phyloP scores from a whole-genome alignment of 2,329 filamentous ascomycete species.

The Pseudogymnoascus sp. region DNA sequence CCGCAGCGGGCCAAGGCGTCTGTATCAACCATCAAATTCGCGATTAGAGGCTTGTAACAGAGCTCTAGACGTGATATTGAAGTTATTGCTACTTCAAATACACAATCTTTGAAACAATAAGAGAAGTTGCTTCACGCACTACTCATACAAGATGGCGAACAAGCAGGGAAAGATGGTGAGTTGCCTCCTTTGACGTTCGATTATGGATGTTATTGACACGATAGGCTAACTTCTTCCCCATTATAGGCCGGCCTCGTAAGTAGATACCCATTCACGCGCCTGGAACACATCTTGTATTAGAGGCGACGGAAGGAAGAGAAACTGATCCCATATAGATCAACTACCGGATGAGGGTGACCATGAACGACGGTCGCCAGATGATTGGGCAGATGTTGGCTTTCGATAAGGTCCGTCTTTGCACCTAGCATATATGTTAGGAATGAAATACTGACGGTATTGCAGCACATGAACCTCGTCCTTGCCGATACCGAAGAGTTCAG shows the following conservation, averaged over 20 bases:
- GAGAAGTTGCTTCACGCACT: conserved; percentile 32
- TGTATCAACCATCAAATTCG: conserved; percentile 9
- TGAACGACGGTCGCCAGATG: conserved; percentile 93
- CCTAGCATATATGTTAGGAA: not conserved
- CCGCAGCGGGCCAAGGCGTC: conserved; percentile 7
- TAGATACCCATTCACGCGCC: conserved; percentile 24
- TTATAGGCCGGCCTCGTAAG: conserved; percentile 63
- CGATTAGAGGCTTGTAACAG: conserved; percentile 11
- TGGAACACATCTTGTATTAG: not conserved
- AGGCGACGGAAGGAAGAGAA: not conserved
- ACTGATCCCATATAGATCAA: conserved; percentile 66
- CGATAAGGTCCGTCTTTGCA: conserved; percentile 66
- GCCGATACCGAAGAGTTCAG: conserved; percentile 98
- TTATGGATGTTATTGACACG: conserved; percentile 42
- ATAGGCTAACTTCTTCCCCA: conserved; percentile 48
- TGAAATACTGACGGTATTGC: conserved; percentile 13
- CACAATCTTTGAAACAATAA: conserved; percentile 27
- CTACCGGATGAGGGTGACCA: conserved; percentile 95
- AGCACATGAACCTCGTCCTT: conserved; percentile 99
- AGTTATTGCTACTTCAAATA: conserved; percentile 26
- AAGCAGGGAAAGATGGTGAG: conserved; percentile 99
- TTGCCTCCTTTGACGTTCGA: conserved; percentile 33
- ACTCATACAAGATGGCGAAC: conserved; percentile 59
- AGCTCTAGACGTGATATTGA: conserved; percentile 23
- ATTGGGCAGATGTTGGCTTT: conserved; percentile 97